Conservation (phyloP, 495 filamentous ascomycete genomes). For the Niebla homalea region DNA sequence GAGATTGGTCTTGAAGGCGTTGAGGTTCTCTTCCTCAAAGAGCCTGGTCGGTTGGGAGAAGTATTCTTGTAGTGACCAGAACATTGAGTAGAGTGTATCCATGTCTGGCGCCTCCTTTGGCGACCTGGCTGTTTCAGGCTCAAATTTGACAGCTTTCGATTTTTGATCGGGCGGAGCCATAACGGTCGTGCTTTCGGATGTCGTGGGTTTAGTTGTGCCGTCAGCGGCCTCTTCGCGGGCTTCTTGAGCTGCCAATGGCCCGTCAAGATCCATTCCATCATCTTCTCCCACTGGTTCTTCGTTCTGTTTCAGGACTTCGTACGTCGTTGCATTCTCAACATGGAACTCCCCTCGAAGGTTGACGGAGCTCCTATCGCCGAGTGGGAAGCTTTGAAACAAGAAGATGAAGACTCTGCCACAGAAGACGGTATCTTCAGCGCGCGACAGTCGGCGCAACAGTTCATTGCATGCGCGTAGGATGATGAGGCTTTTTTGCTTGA, state of each 20-base stretch:
- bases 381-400: constrained; percentile 89
- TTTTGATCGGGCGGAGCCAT: background rate
- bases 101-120: constrained; percentile 39
- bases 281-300: constrained; percentile 10
- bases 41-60: constrained; percentile 82
- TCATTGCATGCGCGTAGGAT: constrained; percentile 92
- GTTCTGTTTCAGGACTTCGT: constrained; percentile 37
- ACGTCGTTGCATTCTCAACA: constrained; percentile 84
- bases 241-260: constrained; percentile 20
- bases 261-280: constrained; percentile 44
- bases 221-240: constrained; percentile 10
- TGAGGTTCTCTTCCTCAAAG: constrained; percentile 57
- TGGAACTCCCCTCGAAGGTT: constrained; percentile 96
- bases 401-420: constrained; percentile 96
- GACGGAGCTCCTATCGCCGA: constrained; percentile 92
- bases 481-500: constrained; percentile 71
- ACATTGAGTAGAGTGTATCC: constrained; percentile 73
- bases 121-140: constrained; percentile 28
- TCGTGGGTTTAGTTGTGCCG: constrained; percentile 18
- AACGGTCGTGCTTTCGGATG: constrained; percentile 22
- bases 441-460: constrained; percentile 74
- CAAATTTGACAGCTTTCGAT: constrained; percentile 42
- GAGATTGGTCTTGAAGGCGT: constrained; percentile 63
- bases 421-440: constrained; percentile 93
- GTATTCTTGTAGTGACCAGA: constrained; percentile 82